Evolutionary conservation across 371 early-diverging fungal species (phyloP), one percentile per base, ranked within the genome.

Genomic region (Apophysomyces sp.): DNA sequence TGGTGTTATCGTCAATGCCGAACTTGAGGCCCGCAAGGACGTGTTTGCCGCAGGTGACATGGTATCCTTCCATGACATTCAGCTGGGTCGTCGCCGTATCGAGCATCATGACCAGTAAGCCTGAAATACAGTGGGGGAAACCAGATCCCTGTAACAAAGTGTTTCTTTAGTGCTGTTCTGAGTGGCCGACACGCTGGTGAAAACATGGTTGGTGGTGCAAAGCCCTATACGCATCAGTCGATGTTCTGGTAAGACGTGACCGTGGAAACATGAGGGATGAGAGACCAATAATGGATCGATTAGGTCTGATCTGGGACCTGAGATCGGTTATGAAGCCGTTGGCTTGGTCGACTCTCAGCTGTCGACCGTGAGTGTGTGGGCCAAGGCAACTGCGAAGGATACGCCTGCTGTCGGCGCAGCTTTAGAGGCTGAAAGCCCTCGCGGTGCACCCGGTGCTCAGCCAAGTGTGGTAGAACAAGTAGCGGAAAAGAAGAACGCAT

Each of bases 11-110:
- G 89, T 88, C 37, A 90, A 92, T 69, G 89, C 89, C 21, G 90
- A 92, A 62, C 74, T 92, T n/a, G 87, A 89, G 66, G 88, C 88
- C 4, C 83, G 90, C 52, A 73, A 70, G 27, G 86, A 89, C 64
- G 89, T 92, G 18, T 92, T 81, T 74, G 88, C 80, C 59, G 92
- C 92, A 44, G 92, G 92, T 60, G 92, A 92, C 64, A 86, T 86
- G 72, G 82, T 84, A 9, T 85, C 86, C 1, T 92, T 82, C 83
- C 88, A 90, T 64, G 92, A 92, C 66, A 72, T 86, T n/a, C 83
- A 85, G 21, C 73, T 92, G 7, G 90, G 92, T 34, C 84, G 90
- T 58, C 86, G 92, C 34, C 86, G 92, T 60, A 87, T 90, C 28
- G 92, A 91, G 69, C 92, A 90, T 62, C 84, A 90, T 55, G 90